Percentiles rank a stretch among this genome's conserved stretches.
Evolutionary conservation across 768 basidiomycete genomes (phyloP).

Genomic region (Serendipita vermifera): DNA sequence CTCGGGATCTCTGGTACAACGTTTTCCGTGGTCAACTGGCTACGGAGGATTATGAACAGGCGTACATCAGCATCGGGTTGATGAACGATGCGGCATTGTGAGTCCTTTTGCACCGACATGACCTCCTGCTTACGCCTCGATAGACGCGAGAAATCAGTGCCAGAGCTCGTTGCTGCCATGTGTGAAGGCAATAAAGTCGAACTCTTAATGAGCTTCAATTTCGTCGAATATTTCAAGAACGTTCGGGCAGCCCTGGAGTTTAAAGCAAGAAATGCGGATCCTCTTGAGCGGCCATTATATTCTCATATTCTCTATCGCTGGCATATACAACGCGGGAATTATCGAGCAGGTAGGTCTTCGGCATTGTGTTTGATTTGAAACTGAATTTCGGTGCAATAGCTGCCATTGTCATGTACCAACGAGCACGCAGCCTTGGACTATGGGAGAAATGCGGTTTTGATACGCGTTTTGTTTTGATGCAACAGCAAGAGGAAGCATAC

Average conservation of each 20-base stretch:
- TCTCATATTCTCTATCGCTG: conserved; percentile 89
- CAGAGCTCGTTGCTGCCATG: conserved; percentile 79
- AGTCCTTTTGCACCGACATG: conserved; percentile 23
- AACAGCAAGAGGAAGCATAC: conserved; percentile 67
- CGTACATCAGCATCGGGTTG: conserved; percentile 65
- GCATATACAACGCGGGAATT: conserved; percentile 78
- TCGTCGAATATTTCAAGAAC: conserved; percentile 70
- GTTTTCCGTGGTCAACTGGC: conserved; percentile 66
- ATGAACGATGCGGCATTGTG: conserved; percentile 69
- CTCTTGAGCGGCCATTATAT: conserved; percentile 72
- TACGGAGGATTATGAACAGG: conserved; percentile 68
- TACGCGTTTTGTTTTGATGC: conserved; percentile 34
- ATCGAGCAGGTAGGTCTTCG: conserved; percentile 63
- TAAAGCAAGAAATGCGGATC: conserved; percentile 89
- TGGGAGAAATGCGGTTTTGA: neutral
- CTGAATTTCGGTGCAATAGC: conserved; percentile 36
- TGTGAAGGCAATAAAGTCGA: conserved; percentile 79
- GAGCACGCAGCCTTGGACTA: conserved; percentile 56
- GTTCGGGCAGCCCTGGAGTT: conserved; percentile 81
- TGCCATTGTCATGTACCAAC: conserved; percentile 84
- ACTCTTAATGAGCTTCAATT: conserved; percentile 67
- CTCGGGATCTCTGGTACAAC: conserved; percentile 62
- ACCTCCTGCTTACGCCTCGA: conserved; percentile 7
- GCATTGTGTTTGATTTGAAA: neutral
- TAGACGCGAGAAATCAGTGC: conserved; percentile 73